phyloP scores from a whole-genome alignment of 2,329 filamentous ascomycete genomes.

The Colletotrichum chlorophyti region DNA sequence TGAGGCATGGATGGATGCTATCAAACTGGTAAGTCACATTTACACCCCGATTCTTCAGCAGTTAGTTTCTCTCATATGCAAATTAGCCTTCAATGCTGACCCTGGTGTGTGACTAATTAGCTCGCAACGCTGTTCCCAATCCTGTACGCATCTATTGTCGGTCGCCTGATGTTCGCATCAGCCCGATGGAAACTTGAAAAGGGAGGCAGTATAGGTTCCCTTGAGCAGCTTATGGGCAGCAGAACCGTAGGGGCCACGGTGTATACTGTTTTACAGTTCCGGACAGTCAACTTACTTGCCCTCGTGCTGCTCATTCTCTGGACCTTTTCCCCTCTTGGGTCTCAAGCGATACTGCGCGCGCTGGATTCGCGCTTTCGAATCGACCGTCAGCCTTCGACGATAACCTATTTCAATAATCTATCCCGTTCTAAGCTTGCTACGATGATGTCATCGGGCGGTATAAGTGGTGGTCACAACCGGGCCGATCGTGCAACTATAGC shows the following conservation, averaged over 20 bases:
- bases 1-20: no score
- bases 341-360: constrained; percentile 35
- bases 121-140: constrained; percentile 37
- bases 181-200: constrained; percentile 36
- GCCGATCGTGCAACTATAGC: background rate
- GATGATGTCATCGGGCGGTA: no score
- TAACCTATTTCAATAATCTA: background rate
- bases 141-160: constrained; percentile 36
- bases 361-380: background rate
- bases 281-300: constrained; percentile 35
- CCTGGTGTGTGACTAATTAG: no score
- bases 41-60: no score
- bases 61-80: no score
- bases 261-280: constrained; percentile 34
- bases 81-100: no score
- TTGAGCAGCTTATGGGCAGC: constrained; percentile 40
- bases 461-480: background rate
- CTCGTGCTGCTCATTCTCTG: constrained; percentile 34
- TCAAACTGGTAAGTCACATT: no score
- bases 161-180: constrained; percentile 34
- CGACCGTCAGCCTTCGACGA: background rate
- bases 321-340: constrained; percentile 38
- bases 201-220: constrained; percentile 33
- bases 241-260: constrained; percentile 37
- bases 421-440: no score